Conservation (phyloP, 148 eudicot species). For the Fagopyrum esculentum region DNA sequence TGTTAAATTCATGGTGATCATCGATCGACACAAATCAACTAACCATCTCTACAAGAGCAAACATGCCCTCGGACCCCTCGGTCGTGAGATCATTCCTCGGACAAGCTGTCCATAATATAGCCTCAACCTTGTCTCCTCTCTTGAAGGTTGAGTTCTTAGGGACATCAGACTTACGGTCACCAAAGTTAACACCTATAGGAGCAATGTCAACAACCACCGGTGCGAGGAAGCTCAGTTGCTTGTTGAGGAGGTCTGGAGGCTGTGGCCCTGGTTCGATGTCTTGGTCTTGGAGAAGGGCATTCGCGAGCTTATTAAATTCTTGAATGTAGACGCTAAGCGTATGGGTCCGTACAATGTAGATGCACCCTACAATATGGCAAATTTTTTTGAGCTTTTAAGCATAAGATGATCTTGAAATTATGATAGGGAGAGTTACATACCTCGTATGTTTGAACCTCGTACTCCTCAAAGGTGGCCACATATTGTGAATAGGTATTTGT, state of each 20-base stretch:
- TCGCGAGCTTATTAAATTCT: conserved; percentile 75
- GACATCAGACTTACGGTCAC: conserved; percentile 51
- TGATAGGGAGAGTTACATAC: conserved; percentile 31
- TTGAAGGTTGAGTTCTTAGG: conserved; percentile 60
- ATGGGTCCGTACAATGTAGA: conserved; percentile 88
- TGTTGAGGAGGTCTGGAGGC: conserved; percentile 80
- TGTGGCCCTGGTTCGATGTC: conserved; percentile 60
- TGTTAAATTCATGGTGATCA: no score
- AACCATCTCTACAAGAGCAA: conserved; percentile 56
- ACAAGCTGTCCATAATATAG: conserved; percentile 73
- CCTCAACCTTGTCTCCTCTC: conserved; percentile 58
- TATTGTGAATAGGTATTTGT: conserved; percentile 95
- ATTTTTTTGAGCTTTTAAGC: background rate
- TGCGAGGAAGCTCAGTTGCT: conserved; percentile 70
- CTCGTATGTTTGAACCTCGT: conserved; percentile 92
- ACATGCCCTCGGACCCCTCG: conserved; percentile 51
- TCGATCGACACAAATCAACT: no score
- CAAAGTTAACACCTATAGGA: conserved; percentile 62
- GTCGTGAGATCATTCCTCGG: conserved; percentile 94
- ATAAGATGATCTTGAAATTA: background rate
- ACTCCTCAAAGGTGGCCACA: conserved; percentile 87
- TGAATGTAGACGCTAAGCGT: conserved; percentile 87
- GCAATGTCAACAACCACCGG: conserved; percentile 66
- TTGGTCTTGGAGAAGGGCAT: conserved; percentile 44
- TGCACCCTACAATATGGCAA: conserved; percentile 56